Base-by-base conservation (phyloP, 257 asterid genomes). In the Oldenlandia corymbosa region DNA sequence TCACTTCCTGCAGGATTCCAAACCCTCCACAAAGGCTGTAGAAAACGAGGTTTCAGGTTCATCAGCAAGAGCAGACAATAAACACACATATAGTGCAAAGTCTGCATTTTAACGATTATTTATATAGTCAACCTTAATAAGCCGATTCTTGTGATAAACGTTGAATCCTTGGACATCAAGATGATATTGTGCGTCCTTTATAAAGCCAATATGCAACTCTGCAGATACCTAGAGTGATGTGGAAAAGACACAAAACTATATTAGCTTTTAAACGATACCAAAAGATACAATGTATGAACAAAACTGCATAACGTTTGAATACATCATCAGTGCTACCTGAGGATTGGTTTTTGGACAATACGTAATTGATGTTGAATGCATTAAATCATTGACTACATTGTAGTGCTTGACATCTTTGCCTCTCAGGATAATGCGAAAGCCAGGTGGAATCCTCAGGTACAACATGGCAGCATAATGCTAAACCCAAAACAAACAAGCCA, bases 1-100 rank as follows among this genome's bases (percentile, higher is more conserved):
- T 84, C 83, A 65, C 95, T 90, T 56, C 97, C 95, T 11, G 97
- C 90, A 64, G 95, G 84, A 67, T 81, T 85, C 95, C 95, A 90
- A 23, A 85, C 88, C 69, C 97, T 85, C 95, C 95, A 90, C 58
- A 90, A 90, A 23, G 95, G 90, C 94, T 88, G 83, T 37, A n/a
- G 60, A 16, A 17, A 41, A 17, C n/a, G 10, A 4, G 50, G n/a
- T 54, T 27, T 11, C n/a, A 7, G 0, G 9, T 0, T 31, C 60
- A 28, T 55, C 13, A 55, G 14, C n/a, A n/a, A n/a, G n/a, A 48
- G 54, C 20, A 46, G 5, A n/a, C 24, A 7, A 48, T 8, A 20
- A 48, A 20, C 54, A 53, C 2, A 14, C 8, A 51, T 26, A 52
- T 9, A 27, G 12, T 53, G 13, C 5, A 53, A 18, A 46, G n/a